Evolutionary conservation across 176 grass and related monocot species (phyloP).

Genomic region (Rhynchospora pubera): DNA sequence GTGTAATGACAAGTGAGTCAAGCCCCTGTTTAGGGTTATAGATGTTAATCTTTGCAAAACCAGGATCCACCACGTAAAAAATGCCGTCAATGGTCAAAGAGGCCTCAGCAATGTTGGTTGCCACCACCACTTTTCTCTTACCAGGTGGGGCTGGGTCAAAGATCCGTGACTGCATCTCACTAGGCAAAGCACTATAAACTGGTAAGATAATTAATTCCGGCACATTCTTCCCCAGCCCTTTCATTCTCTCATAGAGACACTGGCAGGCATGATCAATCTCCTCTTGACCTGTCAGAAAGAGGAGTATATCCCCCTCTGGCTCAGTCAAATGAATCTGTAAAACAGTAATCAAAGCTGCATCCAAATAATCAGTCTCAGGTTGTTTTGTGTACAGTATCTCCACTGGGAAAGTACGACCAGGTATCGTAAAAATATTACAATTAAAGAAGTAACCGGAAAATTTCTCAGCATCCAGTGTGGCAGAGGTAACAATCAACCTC

Average conservation of each 20-base stretch:
- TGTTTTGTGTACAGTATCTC: constrained; percentile 96
- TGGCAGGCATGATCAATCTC: constrained; percentile 96
- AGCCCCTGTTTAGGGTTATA: constrained; percentile 94
- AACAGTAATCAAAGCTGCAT: constrained; percentile 84
- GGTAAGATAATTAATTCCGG: constrained; percentile 88
- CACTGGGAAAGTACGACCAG: constrained; percentile 87
- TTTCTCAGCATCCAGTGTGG: constrained; percentile 94
- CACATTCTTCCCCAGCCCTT: constrained; percentile 84
- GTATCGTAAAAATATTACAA: constrained; percentile 97
- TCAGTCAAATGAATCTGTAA: constrained; percentile 92
- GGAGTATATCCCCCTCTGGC: constrained; percentile 80
- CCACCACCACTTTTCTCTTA: constrained; percentile 95
- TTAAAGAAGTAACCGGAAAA: constrained; percentile 97
- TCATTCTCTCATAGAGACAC: constrained; percentile 88
- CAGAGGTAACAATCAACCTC: constrained; percentile 93
- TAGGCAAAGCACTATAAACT: constrained; percentile 92
- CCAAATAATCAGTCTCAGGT: constrained; percentile 84
- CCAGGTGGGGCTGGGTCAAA: constrained; percentile 87
- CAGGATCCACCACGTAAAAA: constrained; percentile 93
- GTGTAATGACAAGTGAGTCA: constrained; percentile 87
- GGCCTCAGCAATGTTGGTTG: constrained; percentile 94
- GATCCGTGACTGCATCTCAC: constrained; percentile 94
- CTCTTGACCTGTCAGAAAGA: constrained; percentile 92
- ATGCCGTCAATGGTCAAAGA: constrained; percentile 94
- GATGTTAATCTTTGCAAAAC: constrained; percentile 89